Base-by-base conservation (phyloP, 2,329 filamentous ascomycete species). In the Nemania bipapillata region DNA sequence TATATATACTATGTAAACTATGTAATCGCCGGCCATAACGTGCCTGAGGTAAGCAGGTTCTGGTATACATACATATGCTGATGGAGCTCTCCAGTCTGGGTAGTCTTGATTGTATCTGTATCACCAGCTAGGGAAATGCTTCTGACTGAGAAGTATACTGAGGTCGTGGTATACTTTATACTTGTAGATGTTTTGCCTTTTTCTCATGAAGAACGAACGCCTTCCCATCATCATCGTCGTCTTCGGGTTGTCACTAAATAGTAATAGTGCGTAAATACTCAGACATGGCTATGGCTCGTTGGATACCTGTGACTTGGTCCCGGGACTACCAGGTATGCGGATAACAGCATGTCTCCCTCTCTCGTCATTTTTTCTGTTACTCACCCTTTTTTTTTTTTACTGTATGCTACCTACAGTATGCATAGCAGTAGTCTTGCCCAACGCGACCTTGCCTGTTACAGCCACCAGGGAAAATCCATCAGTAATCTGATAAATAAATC, bases 401-500 rank as follows among this genome's bases (percentile, higher is more conserved):
- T 40, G 55, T 65, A 53, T 26, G 50, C 24, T 22, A 22, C 8
- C 8, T 30, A 69, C 53, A 50, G 63, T 53, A 69, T 69, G 67
- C 64, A 63, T 58, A 61, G 64, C 60, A 65, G 15, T 53, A 9
- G 50, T 63, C 59, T 63, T 70, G 58, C 59, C 59, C 35, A 52
- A 69, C 62, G 9, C 52, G 55, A 62, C 66, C 58, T 69, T 71
- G 8, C 69, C 66, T 59, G 30, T 69, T 66, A 15, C 17, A 63
- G 69, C 56, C 12, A 32, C 15, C 15, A 28, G 30, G 50, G 20
- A 9, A n/a, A 4, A 32, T 32, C 24, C 58, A 60, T 58, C 40
- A 63, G 35, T 63, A 70, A 68, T 61, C 53, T 62, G 52, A 47
- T 56, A 53, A 45, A 47, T 56, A 53, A 56, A 49, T 50, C 26